These are phyloP conservation scores for Solanum bulbocastanum DNA, from an alignment of 257 asterid genomes.

Conservation along the genomic window DNA sequence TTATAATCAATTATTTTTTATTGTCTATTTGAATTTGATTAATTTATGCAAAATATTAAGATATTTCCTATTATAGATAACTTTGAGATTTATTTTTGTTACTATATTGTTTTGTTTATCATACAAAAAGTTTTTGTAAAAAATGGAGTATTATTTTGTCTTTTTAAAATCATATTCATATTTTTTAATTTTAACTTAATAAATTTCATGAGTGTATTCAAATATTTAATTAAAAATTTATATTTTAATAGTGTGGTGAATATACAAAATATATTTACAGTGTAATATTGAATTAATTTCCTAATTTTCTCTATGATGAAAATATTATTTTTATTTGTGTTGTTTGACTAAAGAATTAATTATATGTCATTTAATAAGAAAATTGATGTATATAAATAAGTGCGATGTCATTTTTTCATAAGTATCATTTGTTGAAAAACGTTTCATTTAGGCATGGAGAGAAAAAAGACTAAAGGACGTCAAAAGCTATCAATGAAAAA, in stretches of 20 bases:
- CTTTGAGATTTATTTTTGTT: no score
- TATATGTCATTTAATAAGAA: background rate
- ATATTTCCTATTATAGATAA: no score
- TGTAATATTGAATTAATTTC: background rate
- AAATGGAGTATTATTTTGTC: no score
- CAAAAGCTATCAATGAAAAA: slow-evolving; percentile 16
- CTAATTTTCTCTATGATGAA: background rate
- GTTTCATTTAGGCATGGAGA: background rate
- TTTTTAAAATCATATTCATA: background rate
- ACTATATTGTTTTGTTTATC: no score
- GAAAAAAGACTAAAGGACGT: slow-evolving; percentile 19
- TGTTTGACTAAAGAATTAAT: background rate
- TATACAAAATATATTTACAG: background rate
- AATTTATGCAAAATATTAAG: no score
- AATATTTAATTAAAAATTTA: background rate
- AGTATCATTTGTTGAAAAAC: background rate
- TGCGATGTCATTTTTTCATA: background rate
- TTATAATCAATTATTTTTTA: no score
- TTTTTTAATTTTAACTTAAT: background rate
- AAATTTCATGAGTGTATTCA: background rate
- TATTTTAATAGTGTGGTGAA: background rate
- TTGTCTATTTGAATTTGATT: no score
- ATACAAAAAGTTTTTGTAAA: no score
- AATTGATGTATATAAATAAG: background rate
- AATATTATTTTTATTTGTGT: background rate